These are phyloP conservation scores for Dendrocalamus sinicus DNA, from an alignment of 176 grass and related monocot genomes.

Conservation along the genomic window DNA sequence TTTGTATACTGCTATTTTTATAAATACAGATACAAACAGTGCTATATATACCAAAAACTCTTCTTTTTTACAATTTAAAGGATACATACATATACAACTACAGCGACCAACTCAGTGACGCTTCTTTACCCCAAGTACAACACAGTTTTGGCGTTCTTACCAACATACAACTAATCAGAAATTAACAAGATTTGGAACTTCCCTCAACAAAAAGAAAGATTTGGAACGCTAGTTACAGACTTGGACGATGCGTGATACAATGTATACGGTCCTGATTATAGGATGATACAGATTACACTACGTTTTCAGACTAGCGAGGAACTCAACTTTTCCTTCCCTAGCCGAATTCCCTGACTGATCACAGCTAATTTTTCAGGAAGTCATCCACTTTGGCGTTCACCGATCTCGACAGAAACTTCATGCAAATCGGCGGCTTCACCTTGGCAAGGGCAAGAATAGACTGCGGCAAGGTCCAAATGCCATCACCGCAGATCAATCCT, in stretches of 20 bases:
- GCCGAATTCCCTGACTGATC: not conserved
- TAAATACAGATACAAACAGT: too few species aligned
- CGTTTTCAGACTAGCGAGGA: not conserved
- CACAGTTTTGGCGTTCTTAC: not conserved
- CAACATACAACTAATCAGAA: not conserved
- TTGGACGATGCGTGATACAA: not conserved
- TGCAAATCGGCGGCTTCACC: conserved; percentile 66
- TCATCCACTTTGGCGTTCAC: conserved; percentile 47
- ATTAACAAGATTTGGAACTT: not conserved
- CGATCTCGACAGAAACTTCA: conserved; percentile 59
- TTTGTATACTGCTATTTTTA: too few species aligned
- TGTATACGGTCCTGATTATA: not conserved
- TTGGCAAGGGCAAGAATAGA: conserved; percentile 53
- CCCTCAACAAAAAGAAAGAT: not conserved
- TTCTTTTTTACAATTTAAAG: not conserved
- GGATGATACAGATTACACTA: not conserved
- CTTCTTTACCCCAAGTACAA: not conserved
- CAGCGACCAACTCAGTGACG: not conserved
- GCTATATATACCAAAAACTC: too few species aligned
- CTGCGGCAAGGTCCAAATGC: conserved; percentile 54
- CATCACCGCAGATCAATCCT: conserved; percentile 52
- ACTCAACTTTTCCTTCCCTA: not conserved
- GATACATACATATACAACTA: not conserved
- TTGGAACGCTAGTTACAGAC: not conserved
- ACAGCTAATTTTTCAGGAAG: conserved; percentile 40